Conservation (phyloP, 202 grass and related monocot genomes). For the Saccharum hybrid region DNA sequence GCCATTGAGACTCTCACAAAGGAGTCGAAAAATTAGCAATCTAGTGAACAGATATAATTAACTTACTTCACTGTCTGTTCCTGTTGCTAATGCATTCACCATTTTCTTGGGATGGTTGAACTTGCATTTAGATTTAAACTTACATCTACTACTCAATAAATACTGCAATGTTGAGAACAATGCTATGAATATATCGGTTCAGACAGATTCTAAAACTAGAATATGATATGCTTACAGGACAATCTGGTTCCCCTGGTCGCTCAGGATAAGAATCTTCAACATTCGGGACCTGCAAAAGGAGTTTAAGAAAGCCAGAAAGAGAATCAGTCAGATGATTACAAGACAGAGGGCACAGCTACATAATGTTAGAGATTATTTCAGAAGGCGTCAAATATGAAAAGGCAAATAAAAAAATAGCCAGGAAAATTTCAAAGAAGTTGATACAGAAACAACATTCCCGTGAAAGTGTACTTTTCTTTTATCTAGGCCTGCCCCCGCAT, state of each 20-base stretch:
- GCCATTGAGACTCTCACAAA: constrained; percentile 25
- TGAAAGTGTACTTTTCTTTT: constrained; percentile 14
- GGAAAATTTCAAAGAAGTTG: constrained; percentile 4
- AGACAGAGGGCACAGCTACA: constrained; percentile 18
- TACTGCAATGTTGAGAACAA: constrained; percentile 61
- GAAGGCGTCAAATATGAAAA: constrained; percentile 19
- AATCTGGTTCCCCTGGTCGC: constrained; percentile 71
- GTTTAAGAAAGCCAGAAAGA: constrained; percentile 2
- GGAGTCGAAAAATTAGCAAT: background rate
- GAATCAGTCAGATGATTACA: constrained; percentile 31
- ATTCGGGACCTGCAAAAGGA: constrained; percentile 56
- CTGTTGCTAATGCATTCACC: constrained; percentile 40
- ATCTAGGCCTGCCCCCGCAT: background rate
- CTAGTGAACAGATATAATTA: constrained; percentile 20
- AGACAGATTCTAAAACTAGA: constrained; percentile 38
- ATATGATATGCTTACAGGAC: constrained; percentile 76
- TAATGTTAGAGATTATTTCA: background rate
- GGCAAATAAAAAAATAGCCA: constrained; percentile 30
- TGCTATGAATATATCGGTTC: constrained; percentile 40
- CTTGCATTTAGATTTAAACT: constrained; percentile 81
- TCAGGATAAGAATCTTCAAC: constrained; percentile 74
- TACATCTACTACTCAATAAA: constrained; percentile 66
- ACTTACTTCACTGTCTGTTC: constrained; percentile 52
- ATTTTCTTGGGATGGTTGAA: constrained; percentile 89
- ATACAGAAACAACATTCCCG: constrained; percentile 8